Evolutionary conservation across 352 stramenopile genomes (phyloP).

Genomic region (Plasmopara halstedii): DNA sequence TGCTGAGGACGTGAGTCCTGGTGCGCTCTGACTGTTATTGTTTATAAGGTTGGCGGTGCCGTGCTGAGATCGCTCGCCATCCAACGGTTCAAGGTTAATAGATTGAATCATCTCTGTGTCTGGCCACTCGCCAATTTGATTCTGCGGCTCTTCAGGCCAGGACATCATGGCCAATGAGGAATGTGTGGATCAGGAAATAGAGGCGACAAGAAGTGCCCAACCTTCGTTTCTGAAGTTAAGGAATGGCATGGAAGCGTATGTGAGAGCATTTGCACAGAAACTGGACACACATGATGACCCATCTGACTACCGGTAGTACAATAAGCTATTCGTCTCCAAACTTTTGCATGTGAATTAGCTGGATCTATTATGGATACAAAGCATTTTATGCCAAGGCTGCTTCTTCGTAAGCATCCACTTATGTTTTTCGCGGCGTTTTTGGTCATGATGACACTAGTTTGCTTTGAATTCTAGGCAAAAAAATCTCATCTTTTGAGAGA

Average conservation of each 20-base stretch:
- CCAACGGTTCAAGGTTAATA: conserved; percentile 13
- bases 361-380: too few species aligned
- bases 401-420: too few species aligned
- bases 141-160: conserved; percentile 25
- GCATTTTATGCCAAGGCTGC: too few species aligned
- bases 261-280: conserved; percentile 1
- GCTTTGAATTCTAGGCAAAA: too few species aligned
- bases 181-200: not conserved
- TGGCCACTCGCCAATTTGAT: conserved; percentile 14
- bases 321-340: too few species aligned
- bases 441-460: too few species aligned
- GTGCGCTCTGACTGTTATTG: conserved; percentile 3
- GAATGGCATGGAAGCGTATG: not conserved
- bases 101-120: conserved; percentile 15
- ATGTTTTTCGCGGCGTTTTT: too few species aligned
- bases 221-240: conserved; percentile 20
- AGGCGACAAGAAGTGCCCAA: not conserved
- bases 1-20: conserved; percentile 48
- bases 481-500: too few species aligned
- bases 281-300: not conserved
- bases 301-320: too few species aligned
- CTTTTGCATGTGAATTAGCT: too few species aligned
- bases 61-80: conserved; percentile 25
- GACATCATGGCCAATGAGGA: conserved; percentile 27
- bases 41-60: conserved; percentile 19